Evolutionary conservation across 148 eudicot genomes (phyloP).

Genomic region (Nyssa sinensis): DNA sequence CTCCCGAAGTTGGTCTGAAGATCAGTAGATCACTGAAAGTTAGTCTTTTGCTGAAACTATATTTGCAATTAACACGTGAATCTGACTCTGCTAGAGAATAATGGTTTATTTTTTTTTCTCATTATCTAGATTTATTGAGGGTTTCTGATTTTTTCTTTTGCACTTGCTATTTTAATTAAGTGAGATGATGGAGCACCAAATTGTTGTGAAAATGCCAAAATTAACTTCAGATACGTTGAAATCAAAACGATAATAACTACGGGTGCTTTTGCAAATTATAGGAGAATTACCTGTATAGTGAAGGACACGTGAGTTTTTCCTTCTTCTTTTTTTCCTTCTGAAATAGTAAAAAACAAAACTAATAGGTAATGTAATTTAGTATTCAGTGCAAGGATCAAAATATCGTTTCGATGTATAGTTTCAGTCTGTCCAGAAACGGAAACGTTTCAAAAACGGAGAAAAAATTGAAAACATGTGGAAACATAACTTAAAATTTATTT

Average conservation of each 20-base stretch:
- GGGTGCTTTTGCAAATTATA: neutral
- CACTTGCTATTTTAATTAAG: neutral
- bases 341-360: too few relatives aligned
- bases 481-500: too few relatives aligned
- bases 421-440: too few relatives aligned
- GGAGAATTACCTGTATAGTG: neutral
- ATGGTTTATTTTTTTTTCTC: slow-evolving; percentile 12
- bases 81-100: neutral
- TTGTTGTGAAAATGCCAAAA: neutral
- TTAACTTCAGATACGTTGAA: neutral
- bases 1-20: slow-evolving; percentile 86
- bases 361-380: neutral
- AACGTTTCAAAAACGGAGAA: too few relatives aligned
- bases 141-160: neutral
- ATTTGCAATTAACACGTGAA: neutral
- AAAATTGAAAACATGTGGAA: too few relatives aligned
- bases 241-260: neutral
- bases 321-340: too few relatives aligned
- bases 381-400: too few relatives aligned
- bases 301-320: too few relatives aligned
- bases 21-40: slow-evolving; percentile 95
- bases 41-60: slow-evolving; percentile 28
- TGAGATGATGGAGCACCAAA: neutral
- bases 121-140: neutral
- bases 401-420: too few relatives aligned